Conservation (phyloP, 345 rosid species). For the Garcia nutans region DNA sequence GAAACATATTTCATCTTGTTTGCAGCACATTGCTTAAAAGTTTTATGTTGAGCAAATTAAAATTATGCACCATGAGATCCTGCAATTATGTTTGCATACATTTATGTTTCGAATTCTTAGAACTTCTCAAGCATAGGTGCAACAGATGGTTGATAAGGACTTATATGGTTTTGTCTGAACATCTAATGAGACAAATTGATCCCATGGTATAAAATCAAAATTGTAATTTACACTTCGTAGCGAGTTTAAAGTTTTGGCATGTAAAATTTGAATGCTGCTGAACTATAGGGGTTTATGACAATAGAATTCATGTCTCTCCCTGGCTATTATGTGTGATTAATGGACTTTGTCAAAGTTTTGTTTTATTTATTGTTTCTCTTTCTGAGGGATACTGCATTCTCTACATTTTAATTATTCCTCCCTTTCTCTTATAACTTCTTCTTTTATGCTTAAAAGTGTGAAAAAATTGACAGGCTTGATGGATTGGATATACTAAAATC, state of each 20-base stretch:
- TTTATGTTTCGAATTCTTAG: not conserved
- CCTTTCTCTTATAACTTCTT: not conserved
- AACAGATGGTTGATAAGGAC: not conserved
- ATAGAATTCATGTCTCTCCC: not conserved
- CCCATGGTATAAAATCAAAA: not conserved
- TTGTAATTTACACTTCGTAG: not conserved
- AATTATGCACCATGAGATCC: not conserved
- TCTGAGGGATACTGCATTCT: not conserved
- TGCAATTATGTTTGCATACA: not conserved
- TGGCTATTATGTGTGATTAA: not conserved
- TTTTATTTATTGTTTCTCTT: not conserved
- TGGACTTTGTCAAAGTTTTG: not conserved
- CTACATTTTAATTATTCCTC: not conserved
- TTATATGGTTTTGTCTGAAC: not conserved
- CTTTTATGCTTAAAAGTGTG: not conserved
- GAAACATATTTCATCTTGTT: not conserved
- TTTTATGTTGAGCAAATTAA: not conserved
- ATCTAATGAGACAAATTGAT: not conserved
- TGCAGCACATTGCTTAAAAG: not conserved
- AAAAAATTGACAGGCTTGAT: not conserved
- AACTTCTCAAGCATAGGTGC: not conserved
- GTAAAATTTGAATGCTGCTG: not conserved
- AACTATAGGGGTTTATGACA: not conserved
- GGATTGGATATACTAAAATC: not conserved
- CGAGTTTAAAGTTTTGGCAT: not conserved